These are phyloP conservation scores for Fonsecaea multimorphosa DNA, from an alignment of 2,329 filamentous ascomycete species.

Conservation along the genomic window DNA sequence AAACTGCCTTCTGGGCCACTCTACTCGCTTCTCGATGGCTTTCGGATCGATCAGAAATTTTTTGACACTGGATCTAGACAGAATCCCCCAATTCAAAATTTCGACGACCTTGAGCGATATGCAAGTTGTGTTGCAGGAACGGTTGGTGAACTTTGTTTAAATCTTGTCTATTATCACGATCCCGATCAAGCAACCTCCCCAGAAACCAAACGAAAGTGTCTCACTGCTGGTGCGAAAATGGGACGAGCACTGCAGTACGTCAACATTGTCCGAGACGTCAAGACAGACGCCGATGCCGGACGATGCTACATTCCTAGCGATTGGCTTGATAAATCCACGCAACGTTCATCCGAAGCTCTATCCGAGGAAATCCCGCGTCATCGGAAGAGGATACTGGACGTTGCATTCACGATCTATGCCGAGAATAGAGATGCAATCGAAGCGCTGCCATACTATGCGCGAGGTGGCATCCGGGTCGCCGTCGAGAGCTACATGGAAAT, in stretches of 20 bases:
- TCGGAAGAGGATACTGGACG: conserved; percentile 61
- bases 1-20: conserved; percentile 66
- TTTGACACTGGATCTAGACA: conserved; percentile 35
- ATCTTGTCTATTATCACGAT: conserved; percentile 68
- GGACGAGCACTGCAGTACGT: conserved; percentile 77
- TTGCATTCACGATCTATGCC: conserved; percentile 67
- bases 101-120: conserved; percentile 67
- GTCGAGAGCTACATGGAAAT: conserved; percentile 81
- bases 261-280: conserved; percentile 77
- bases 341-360: conserved; percentile 43
- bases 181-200: conserved; percentile 38
- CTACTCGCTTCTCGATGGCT: conserved; percentile 69
- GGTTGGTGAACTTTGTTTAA: conserved; percentile 71
- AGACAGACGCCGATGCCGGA: conserved; percentile 67
- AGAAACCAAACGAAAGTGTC: conserved; percentile 49
- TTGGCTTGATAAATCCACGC: conserved; percentile 66
- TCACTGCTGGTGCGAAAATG: conserved; percentile 67
- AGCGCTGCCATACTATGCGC: conserved; percentile 64
- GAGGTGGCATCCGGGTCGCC: conserved; percentile 70
- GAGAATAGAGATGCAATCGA: conserved; percentile 64
- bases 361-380: conserved; percentile 45
- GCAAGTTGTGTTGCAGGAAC: conserved; percentile 73
- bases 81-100: conserved; percentile 63
- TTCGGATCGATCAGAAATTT: conserved; percentile 71
- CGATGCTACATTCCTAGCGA: conserved; percentile 71